A percentile compares a stretch with the other conserved stretches of the same genome.
Evolutionary conservation across 306 rosid genomes (phyloP).

Genomic region (Dalbergia oliveri): DNA sequence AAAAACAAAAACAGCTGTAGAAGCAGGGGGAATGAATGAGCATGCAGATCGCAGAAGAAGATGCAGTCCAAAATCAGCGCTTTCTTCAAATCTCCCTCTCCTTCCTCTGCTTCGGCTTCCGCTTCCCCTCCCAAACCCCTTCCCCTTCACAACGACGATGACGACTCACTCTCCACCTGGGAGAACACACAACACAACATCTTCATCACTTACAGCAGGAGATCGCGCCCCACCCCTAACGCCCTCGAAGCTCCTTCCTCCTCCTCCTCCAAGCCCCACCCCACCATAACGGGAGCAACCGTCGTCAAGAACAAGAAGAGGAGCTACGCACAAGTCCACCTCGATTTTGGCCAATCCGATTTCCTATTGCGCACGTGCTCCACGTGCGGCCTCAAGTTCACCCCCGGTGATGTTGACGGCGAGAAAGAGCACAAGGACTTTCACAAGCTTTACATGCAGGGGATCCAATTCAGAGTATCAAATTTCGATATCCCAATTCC

Average conservation of each 20-base stretch:
- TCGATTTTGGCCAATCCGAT: conserved; percentile 85
- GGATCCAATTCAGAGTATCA: conserved; percentile 73
- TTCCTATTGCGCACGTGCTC: conserved; percentile 69
- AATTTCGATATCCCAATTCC: neutral
- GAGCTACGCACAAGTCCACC: conserved; percentile 81
- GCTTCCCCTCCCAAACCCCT: neutral
- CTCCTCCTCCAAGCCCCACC: neutral
- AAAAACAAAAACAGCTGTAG: no score
- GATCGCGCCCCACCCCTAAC: conserved; percentile 52
- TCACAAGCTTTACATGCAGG: conserved; percentile 68
- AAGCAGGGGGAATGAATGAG: neutral
- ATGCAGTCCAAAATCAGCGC: conserved; percentile 78
- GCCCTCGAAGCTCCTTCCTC: neutral
- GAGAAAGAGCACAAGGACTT: conserved; percentile 79
- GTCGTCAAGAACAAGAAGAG: conserved; percentile 78
- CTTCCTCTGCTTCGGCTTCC: neutral
- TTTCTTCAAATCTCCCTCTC: conserved; percentile 65
- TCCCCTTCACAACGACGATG: conserved; percentile 39
- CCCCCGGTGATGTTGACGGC: conserved; percentile 69
- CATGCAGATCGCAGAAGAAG: conserved; percentile 19
- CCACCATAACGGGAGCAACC: conserved; percentile 41
- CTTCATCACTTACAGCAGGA: conserved; percentile 59
- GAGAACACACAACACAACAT: conserved; percentile 59
- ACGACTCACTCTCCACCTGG: conserved; percentile 66
- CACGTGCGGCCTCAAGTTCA: conserved; percentile 68